phyloP scores from a whole-genome alignment of 2,329 filamentous ascomycete genomes.

The Metarhizium sp. region DNA sequence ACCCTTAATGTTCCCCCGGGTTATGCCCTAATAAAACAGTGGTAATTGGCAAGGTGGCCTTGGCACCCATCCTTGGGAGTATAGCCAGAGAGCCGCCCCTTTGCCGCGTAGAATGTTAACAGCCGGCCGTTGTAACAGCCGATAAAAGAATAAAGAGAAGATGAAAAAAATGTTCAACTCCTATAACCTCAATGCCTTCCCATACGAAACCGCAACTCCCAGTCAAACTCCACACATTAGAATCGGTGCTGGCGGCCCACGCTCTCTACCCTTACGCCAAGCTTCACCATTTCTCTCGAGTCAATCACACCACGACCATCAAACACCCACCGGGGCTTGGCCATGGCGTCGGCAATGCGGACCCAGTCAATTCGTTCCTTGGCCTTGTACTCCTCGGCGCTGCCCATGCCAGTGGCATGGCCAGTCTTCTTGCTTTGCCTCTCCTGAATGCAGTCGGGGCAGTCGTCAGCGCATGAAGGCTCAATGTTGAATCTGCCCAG shows the following conservation, averaged over 20 bases:
- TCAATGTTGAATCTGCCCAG: slow-evolving; percentile 34
- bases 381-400: slow-evolving; percentile 33
- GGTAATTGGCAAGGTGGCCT: no score
- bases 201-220: neutral
- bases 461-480: slow-evolving; percentile 34
- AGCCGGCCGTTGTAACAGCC: neutral
- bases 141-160: neutral
- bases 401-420: slow-evolving; percentile 32
- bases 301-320: slow-evolving; percentile 47
- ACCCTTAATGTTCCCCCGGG: no score
- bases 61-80: neutral
- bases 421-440: slow-evolving; percentile 27
- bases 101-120: neutral
- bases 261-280: slow-evolving; percentile 44
- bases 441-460: slow-evolving; percentile 40
- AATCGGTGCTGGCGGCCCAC: slow-evolving; percentile 39
- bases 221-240: slow-evolving; percentile 14
- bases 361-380: slow-evolving; percentile 43
- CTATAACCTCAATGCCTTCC: neutral
- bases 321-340: slow-evolving; percentile 45
- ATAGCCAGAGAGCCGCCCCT: neutral
- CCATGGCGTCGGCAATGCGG: slow-evolving; percentile 38
- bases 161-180: neutral
- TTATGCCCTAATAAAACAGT: no score
- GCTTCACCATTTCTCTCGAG: slow-evolving; percentile 33